Evolutionary conservation across 257 asterid species (phyloP).

Genomic region (Craterostigma plantagineum): DNA sequence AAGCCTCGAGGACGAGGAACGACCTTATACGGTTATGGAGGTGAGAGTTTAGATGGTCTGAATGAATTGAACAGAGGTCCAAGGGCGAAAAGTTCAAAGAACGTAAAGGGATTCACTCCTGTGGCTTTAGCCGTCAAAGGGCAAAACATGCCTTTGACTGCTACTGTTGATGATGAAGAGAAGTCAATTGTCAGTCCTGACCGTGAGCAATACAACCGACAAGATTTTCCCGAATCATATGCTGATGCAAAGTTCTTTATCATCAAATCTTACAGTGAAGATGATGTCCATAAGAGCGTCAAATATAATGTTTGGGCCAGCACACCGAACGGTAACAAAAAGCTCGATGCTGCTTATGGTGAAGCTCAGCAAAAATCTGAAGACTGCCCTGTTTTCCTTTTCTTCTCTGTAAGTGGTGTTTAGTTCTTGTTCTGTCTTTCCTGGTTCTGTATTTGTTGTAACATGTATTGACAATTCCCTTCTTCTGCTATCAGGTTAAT

Average conservation of each 20-base stretch:
- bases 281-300: conserved; percentile 34
- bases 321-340: conserved; percentile 35
- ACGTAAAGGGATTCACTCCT: conserved; percentile 18
- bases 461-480: too few species aligned
- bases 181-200: conserved; percentile 12
- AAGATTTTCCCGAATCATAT: conserved; percentile 11
- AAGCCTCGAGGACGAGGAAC: conserved; percentile 22
- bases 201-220: conserved; percentile 21
- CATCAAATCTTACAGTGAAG: conserved; percentile 38
- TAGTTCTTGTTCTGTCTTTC: too few species aligned
- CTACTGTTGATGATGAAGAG: conserved; percentile 8
- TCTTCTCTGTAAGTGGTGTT: conserved; percentile 22
- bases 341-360: conserved; percentile 22
- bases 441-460: too few species aligned
- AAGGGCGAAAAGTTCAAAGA: conserved; percentile 19
- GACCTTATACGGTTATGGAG: conserved; percentile 13
- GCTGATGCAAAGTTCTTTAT: conserved; percentile 18
- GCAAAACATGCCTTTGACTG: conserved; percentile 18
- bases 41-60: conserved; percentile 23
- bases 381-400: conserved; percentile 25
- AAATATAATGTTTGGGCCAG: conserved; percentile 40
- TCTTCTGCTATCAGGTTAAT: conserved; percentile 33
- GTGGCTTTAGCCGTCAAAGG: conserved; percentile 25
- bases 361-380: conserved; percentile 20
- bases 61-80: conserved; percentile 43